phyloP scores from a whole-genome alignment of 805 yeast genomes.

The Candida qinlingensis region DNA sequence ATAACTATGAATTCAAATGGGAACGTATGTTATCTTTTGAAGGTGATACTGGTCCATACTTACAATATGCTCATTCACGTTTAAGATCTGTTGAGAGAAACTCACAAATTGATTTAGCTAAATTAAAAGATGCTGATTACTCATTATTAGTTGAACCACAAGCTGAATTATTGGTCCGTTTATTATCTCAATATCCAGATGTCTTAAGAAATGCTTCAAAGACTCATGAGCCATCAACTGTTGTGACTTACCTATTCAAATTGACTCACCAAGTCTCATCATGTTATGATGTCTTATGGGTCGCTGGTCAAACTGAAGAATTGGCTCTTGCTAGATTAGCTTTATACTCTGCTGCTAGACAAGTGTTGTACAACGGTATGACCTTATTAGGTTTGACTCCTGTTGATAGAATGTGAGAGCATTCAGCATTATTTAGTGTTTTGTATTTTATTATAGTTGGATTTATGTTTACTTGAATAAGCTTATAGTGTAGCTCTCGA shows the following conservation, averaged over 20 bases:
- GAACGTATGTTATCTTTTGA: conserved; percentile 96
- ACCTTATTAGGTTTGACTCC: conserved; percentile 87
- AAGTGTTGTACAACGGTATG: conserved; percentile 88
- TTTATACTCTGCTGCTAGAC: conserved; percentile 82
- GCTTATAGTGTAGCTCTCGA: too few relatives aligned
- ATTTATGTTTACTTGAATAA: too few relatives aligned
- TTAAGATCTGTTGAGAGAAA: conserved; percentile 91
- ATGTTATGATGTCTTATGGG: conserved; percentile 96
- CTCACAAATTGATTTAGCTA: conserved; percentile 44
- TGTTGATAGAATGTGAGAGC: conserved; percentile 85
- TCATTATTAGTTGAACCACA: conserved; percentile 63
- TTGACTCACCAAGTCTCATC: conserved; percentile 91
- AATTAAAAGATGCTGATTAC: conserved; percentile 48
- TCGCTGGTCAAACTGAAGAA: conserved; percentile 87
- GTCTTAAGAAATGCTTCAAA: conserved; percentile 74
- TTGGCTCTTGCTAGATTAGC: conserved; percentile 90
- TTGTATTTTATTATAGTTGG: too few relatives aligned
- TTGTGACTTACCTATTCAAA: conserved; percentile 89
- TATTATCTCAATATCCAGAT: conserved; percentile 88
- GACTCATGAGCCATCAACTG: conserved; percentile 87
- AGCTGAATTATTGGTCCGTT: conserved; percentile 67
- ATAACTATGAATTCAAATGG: conserved; percentile 96
- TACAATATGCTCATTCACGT: conserved; percentile 97
- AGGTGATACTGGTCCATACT: conserved; percentile 98
- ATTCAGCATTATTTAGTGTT: too few relatives aligned